Evolutionary conservation across 2,329 filamentous ascomycete species (phyloP).

Genomic region (Diplodia seriata): DNA sequence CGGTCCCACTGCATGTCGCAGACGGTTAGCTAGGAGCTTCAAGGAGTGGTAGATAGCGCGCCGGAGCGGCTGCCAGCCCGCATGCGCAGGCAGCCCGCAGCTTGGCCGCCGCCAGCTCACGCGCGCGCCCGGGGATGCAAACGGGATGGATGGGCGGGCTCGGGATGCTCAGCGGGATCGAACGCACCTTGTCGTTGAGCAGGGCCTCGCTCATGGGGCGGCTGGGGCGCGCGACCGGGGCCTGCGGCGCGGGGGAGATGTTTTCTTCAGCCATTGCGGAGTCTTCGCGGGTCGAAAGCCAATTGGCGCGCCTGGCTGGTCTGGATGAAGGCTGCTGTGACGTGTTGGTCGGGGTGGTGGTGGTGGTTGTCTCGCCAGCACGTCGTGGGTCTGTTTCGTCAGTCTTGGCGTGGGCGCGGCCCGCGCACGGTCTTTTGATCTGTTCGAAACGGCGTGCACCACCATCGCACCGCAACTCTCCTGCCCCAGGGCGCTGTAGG

Average conservation of each 20-base stretch:
- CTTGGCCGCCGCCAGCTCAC: background rate
- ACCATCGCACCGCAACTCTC: conserved; percentile 29
- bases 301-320: conserved; percentile 25
- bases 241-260: conserved; percentile 61
- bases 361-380: conserved; percentile 20
- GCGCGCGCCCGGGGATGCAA: background rate
- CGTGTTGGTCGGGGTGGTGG: conserved; percentile 15
- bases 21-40: conserved; percentile 24
- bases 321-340: conserved; percentile 12
- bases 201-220: conserved; percentile 95
- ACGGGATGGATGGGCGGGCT: background rate
- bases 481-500: conserved; percentile 28
- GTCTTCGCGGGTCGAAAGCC: conserved; percentile 2
- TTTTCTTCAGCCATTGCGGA: conserved; percentile 63
- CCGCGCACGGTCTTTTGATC: conserved; percentile 25
- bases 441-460: conserved; percentile 28
- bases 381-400: conserved; percentile 31
- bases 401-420: conserved; percentile 25
- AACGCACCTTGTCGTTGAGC: conserved; percentile 93
- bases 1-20: conserved; percentile 80
- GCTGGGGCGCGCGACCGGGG: conserved; percentile 71
- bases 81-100: background rate
- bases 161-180: background rate
- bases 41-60: background rate
- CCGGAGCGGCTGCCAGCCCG: background rate